These are phyloP conservation scores for Mycena chlorophos DNA, from an alignment of 768 basidiomycete species.

Conservation along the genomic window DNA sequence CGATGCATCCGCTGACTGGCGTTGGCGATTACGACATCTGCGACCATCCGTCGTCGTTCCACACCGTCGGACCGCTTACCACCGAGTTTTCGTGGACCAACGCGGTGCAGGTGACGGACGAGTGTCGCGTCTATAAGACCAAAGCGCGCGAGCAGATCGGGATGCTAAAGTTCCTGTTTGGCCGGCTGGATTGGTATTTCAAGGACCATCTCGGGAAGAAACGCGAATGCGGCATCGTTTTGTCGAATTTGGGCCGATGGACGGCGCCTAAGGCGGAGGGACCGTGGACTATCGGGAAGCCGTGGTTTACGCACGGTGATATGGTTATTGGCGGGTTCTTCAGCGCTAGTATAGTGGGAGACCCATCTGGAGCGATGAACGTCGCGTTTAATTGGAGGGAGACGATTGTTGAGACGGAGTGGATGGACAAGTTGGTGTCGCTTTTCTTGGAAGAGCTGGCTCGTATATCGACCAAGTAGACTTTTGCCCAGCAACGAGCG, in stretches of 20 bases:
- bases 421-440: slow-evolving; percentile 26
- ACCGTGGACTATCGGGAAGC: slow-evolving; percentile 22
- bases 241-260: slow-evolving; percentile 42
- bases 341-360: slow-evolving; percentile 30
- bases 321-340: slow-evolving; percentile 28
- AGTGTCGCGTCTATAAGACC: slow-evolving; percentile 24
- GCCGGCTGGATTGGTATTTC: slow-evolving; percentile 30
- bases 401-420: slow-evolving; percentile 19
- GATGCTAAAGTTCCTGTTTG: slow-evolving; percentile 33
- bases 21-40: slow-evolving; percentile 32
- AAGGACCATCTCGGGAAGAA: slow-evolving; percentile 34
- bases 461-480: too few relatives aligned
- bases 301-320: slow-evolving; percentile 32
- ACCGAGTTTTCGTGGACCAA: slow-evolving; percentile 32
- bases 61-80: slow-evolving; percentile 23
- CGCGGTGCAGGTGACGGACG: slow-evolving; percentile 28
- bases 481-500: too few relatives aligned
- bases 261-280: slow-evolving; percentile 2
- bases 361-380: slow-evolving; percentile 27
- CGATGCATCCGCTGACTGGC: slow-evolving; percentile 32
- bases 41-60: slow-evolving; percentile 31
- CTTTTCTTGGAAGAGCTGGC: slow-evolving; percentile 15
- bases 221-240: slow-evolving; percentile 29
- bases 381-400: slow-evolving; percentile 29
- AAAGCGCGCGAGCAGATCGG: slow-evolving; percentile 28